Conservation (phyloP, 441 rosid genomes). For the Eutrema salsugineum region DNA sequence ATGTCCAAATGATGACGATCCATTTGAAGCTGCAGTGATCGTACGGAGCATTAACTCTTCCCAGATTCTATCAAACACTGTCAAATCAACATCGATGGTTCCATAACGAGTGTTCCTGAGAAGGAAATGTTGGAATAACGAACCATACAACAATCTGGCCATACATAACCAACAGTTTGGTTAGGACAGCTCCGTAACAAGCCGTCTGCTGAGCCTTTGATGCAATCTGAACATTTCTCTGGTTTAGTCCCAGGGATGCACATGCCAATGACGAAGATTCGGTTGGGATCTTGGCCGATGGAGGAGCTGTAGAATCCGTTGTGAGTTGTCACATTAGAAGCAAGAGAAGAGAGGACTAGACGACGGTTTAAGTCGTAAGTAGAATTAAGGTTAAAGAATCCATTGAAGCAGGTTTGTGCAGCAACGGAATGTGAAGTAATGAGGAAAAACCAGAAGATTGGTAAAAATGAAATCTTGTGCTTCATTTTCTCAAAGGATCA, state of each 20-base stretch:
- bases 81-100: background rate
- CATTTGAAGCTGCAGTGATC: background rate
- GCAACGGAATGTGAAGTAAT: background rate
- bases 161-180: conserved; percentile 11
- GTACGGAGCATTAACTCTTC: conserved; percentile 1
- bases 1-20: background rate
- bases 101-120: background rate
- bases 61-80: conserved; percentile 5
- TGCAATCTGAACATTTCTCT: conserved; percentile 6
- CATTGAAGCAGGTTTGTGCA: background rate
- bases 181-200: conserved; percentile 7
- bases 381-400: background rate
- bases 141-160: conserved; percentile 23
- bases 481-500: conserved; percentile 38
- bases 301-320: conserved; percentile 24
- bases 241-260: conserved; percentile 20
- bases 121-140: background rate
- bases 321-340: conserved; percentile 21
- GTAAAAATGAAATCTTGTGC: background rate
- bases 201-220: background rate
- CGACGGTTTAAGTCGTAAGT: conserved; percentile 6
- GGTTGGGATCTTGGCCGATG: conserved; percentile 9
- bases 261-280: conserved; percentile 26
- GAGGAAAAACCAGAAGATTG: background rate
- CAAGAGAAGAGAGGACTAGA: conserved; percentile 17